Percentiles rank a stretch among this genome's conserved stretches.
Conservation (phyloP, 129 eudicot genomes). For the Centella asiatica region DNA sequence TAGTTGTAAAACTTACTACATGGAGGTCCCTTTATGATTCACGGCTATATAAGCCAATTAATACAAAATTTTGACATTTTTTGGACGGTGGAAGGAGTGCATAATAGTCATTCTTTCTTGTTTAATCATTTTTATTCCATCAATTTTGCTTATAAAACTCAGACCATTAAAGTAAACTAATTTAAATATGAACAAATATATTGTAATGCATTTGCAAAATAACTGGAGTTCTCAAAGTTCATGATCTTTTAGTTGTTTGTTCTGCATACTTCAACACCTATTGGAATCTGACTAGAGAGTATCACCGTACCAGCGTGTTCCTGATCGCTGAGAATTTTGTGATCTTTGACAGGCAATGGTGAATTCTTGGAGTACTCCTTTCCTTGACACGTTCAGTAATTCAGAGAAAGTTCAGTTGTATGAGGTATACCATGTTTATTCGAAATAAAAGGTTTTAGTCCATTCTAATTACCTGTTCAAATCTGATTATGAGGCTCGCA, state of each 20-base stretch:
- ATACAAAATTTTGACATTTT: neutral
- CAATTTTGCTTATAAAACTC: neutral
- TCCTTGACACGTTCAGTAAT: constrained; percentile 44
- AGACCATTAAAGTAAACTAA: too few species aligned
- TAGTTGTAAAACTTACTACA: too few species aligned
- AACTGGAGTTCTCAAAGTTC: too few species aligned
- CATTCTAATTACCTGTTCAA: neutral
- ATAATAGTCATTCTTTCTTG: neutral
- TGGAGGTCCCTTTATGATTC: too few species aligned
- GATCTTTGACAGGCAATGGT: constrained; percentile 54
- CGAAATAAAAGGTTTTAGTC: neutral
- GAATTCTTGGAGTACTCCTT: constrained; percentile 83
- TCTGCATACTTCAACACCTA: too few species aligned
- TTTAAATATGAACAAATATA: too few species aligned
- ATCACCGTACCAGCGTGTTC: too few species aligned
- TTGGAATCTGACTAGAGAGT: too few species aligned
- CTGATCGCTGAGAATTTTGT: neutral
- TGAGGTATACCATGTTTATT: constrained; percentile 44
- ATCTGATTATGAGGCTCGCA: neutral
- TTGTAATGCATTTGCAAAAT: too few species aligned
- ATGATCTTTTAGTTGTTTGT: too few species aligned
- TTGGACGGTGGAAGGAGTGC: neutral
- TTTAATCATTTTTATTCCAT: too few species aligned
- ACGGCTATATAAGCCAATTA: neutral
- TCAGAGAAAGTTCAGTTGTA: constrained; percentile 59